Evolutionary conservation across 2,329 filamentous ascomycete genomes (phyloP).

Genomic region (Hypoxylon sp.): DNA sequence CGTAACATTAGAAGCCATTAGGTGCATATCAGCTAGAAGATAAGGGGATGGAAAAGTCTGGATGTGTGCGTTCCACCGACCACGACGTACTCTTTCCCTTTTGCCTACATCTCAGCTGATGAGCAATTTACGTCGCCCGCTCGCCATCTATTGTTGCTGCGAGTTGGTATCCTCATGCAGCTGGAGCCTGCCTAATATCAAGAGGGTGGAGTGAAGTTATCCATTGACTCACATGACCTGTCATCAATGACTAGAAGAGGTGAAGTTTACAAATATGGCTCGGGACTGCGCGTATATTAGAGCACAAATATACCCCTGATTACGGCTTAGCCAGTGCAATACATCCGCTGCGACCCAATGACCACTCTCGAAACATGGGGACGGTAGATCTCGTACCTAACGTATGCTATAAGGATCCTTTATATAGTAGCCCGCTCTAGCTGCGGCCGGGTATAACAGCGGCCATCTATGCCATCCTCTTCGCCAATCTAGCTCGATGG

Average conservation of each 20-base stretch:
- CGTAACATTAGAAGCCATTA: conserved; percentile 30
- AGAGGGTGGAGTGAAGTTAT: conserved; percentile 40
- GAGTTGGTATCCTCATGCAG: conserved; percentile 38
- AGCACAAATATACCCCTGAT: conserved; percentile 39
- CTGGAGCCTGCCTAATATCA: conserved; percentile 35
- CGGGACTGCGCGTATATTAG: conserved; percentile 33
- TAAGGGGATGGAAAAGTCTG: conserved; percentile 35
- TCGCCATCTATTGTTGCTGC: conserved; percentile 7
- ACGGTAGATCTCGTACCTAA: conserved; percentile 30
- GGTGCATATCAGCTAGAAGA: conserved; percentile 30
- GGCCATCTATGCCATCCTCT: conserved; percentile 20
- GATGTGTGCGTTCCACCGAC: conserved; percentile 36
- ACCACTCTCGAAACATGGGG: conserved; percentile 28
- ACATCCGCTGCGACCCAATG: conserved; percentile 29
- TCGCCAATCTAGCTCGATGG: conserved; percentile 29
- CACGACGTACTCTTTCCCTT: conserved; percentile 29
- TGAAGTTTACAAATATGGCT: conserved; percentile 29
- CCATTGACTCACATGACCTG: conserved; percentile 36
- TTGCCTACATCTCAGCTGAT: conserved; percentile 42
- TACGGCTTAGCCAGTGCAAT: conserved; percentile 27
- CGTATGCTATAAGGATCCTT: conserved; percentile 22
- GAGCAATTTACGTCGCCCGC: conserved; percentile 23
- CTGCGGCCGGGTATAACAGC: conserved; percentile 29
- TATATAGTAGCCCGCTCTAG: conserved; percentile 33
- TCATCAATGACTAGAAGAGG: conserved; percentile 30